Base-by-base conservation (phyloP, 2,329 filamentous ascomycete species). In the Diaporthe destruens region DNA sequence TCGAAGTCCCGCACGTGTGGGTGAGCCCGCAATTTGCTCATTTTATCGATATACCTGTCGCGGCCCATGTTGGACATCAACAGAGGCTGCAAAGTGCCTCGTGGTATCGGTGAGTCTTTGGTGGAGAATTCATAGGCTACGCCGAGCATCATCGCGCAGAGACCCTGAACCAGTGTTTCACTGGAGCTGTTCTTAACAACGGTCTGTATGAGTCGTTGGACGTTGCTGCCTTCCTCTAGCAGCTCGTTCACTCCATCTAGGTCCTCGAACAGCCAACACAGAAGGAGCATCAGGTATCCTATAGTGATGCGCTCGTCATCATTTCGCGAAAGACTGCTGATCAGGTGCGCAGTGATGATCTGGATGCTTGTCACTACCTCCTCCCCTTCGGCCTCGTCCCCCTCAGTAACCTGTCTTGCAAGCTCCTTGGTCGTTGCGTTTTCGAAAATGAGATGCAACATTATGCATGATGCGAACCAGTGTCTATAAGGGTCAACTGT, bases 121-220 rank as follows among this genome's bases (percentile, higher is more conserved):
- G 96, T 98, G 12, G 96, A 98, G 79, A 98, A 99, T 79, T 99
- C 96, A 80, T 98, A 99, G 6, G 96, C 88, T 25, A 97, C 92
- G 12, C 96, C 96, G 1, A 98, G 87, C 0, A 99, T 84, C 80
- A 95, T 91, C 20, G 95, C 93, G 80, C 93, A 94, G 16, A 99
- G 87, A 2, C 96, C 96, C 76, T 94, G 93, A 18, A 96, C 87
- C 42, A 97, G 85, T 25, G 89, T 85, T 73, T 91, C 91, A 16
- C 90, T 90, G 36, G 87, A 82, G 76, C 87, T 84, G 74, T 91
- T 89, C 75, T 91, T 91, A 25, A 87, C 79, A 53, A 94, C 90
- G 36, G 91, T 89, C 77, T 96, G 93, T 18, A 96, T 90, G 42
- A 98, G 85, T 56, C 91, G 93, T 78, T 98, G 93, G n/a, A 98